A percentile compares a stretch with the other conserved stretches of the same genome.
Conservation (phyloP, 2,329 filamentous ascomycete genomes). For the Pseudocercospora fijiensis region DNA sequence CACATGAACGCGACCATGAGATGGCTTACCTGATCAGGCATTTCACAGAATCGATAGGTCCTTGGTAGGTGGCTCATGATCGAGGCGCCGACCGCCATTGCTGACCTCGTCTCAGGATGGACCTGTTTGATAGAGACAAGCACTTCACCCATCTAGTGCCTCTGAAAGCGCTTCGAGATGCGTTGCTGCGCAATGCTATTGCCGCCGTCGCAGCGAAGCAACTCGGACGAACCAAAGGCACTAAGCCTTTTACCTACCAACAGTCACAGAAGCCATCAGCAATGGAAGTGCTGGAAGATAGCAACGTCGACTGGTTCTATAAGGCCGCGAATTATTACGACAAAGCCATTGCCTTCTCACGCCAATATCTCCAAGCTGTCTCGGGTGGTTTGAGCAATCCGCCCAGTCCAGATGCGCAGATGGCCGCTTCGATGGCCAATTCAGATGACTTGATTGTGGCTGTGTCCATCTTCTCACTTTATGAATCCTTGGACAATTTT, state of each 20-base stretch:
- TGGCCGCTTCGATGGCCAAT: slow-evolving; percentile 40
- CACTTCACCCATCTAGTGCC: slow-evolving; percentile 63
- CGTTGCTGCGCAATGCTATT: slow-evolving; percentile 55
- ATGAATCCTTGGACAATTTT: slow-evolving; percentile 64
- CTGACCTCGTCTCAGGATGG: slow-evolving; percentile 42
- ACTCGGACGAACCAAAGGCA: slow-evolving; percentile 55
- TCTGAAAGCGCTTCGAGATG: slow-evolving; percentile 54
- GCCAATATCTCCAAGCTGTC: slow-evolving; percentile 46
- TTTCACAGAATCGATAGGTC: slow-evolving; percentile 60
- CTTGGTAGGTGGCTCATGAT: slow-evolving; percentile 45
- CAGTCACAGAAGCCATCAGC: slow-evolving; percentile 50
- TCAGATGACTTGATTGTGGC: slow-evolving; percentile 63
- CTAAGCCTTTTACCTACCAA: slow-evolving; percentile 52
- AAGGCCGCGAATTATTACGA: slow-evolving; percentile 63
- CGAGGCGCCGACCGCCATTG: not conserved
- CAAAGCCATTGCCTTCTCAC: slow-evolving; percentile 46
- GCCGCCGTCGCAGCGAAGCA: slow-evolving; percentile 64
- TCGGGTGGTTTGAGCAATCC: slow-evolving; percentile 32
- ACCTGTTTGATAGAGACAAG: slow-evolving; percentile 55
- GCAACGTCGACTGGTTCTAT: slow-evolving; percentile 57
- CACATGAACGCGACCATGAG: slow-evolving; percentile 51
- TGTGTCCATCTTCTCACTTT: slow-evolving; percentile 64
- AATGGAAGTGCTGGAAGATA: slow-evolving; percentile 55
- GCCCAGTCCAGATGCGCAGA: slow-evolving; percentile 26
- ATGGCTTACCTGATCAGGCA: slow-evolving; percentile 60